These are phyloP conservation scores for Cadophora gregata DNA, from an alignment of 2,329 filamentous ascomycete species.

Conservation along the genomic window DNA sequence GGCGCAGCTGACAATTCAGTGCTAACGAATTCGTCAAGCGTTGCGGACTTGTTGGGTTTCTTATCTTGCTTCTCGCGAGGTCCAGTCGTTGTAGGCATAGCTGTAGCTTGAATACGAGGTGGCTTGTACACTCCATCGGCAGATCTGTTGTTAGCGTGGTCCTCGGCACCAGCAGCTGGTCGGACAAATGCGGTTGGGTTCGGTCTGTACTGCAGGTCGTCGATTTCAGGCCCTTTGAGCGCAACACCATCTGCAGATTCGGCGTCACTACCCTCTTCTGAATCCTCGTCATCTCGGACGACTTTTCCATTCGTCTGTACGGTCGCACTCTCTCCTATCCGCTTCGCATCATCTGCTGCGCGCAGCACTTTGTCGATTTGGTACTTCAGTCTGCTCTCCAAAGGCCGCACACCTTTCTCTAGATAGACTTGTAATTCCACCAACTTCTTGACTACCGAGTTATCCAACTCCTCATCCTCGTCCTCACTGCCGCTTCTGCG, in stretches of 20 bases:
- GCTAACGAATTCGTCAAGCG: conserved; percentile 89
- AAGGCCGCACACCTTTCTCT: conserved; percentile 87
- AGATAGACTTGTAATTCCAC: conserved; percentile 90
- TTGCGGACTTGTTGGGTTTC: conserved; percentile 74
- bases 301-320: conserved; percentile 24
- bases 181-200: conserved; percentile 56
- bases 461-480: conserved; percentile 55
- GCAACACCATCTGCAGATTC: conserved; percentile 35
- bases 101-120: conserved; percentile 83
- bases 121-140: conserved; percentile 82
- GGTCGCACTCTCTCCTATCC: conserved; percentile 48
- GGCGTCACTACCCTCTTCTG: conserved; percentile 45
- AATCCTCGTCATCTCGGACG: conserved; percentile 32
- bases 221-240: conserved; percentile 48
- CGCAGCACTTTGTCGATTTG: conserved; percentile 95
- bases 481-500: conserved; percentile 45
- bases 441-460: conserved; percentile 82
- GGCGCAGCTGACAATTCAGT: conserved; percentile 85
- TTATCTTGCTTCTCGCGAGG: conserved; percentile 61
- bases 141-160: conserved; percentile 45
- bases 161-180: conserved; percentile 37
- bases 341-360: conserved; percentile 71
- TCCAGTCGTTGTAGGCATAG: conserved; percentile 69
- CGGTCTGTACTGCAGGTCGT: conserved; percentile 67
- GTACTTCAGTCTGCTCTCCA: conserved; percentile 91